Evolutionary conservation across 225 moss, liverwort and hornwort species (phyloP).

Genomic region (Asterella californica): DNA sequence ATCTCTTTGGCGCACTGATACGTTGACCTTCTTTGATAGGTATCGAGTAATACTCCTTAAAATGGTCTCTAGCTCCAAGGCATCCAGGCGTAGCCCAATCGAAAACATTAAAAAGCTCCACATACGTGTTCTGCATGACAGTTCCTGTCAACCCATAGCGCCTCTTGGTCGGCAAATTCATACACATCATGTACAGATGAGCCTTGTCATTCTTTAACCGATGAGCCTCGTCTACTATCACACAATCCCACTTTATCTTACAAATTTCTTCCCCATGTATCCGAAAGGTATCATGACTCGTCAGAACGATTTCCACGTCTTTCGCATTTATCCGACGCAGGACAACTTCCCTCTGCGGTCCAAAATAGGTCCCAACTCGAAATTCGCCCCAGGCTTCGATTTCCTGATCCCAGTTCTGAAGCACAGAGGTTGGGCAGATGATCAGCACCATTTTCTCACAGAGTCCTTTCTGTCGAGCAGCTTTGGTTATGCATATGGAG

Average conservation of each 20-base stretch:
- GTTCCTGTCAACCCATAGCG: slow-evolving; percentile 92
- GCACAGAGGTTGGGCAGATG: slow-evolving; percentile 88
- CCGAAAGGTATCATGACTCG: slow-evolving; percentile 89
- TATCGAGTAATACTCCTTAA: slow-evolving; percentile 69
- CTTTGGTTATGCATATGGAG: slow-evolving; percentile 11
- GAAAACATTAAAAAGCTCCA: slow-evolving; percentile 85
- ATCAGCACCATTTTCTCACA: slow-evolving; percentile 62
- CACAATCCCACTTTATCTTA: slow-evolving; percentile 71
- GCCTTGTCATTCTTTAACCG: slow-evolving; percentile 87
- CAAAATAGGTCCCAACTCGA: slow-evolving; percentile 73
- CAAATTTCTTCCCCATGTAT: slow-evolving; percentile 60
- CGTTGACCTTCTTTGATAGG: slow-evolving; percentile 91
- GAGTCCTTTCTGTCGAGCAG: slow-evolving; percentile 21
- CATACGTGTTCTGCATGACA: slow-evolving; percentile 93
- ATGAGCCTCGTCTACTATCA: slow-evolving; percentile 89
- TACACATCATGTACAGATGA: slow-evolving; percentile 65
- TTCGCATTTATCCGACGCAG: slow-evolving; percentile 47
- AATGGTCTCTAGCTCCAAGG: slow-evolving; percentile 76
- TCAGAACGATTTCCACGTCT: slow-evolving; percentile 76
- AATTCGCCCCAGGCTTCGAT: slow-evolving; percentile 87
- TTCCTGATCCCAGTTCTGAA: slow-evolving; percentile 92
- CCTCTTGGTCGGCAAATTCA: slow-evolving; percentile 63
- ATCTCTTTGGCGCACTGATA: slow-evolving; percentile 84
- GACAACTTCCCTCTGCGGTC: slow-evolving; percentile 60
- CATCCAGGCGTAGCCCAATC: slow-evolving; percentile 87